phyloP scores from a whole-genome alignment of 2,329 filamentous ascomycete species.

The Pleomassaria siparia region DNA sequence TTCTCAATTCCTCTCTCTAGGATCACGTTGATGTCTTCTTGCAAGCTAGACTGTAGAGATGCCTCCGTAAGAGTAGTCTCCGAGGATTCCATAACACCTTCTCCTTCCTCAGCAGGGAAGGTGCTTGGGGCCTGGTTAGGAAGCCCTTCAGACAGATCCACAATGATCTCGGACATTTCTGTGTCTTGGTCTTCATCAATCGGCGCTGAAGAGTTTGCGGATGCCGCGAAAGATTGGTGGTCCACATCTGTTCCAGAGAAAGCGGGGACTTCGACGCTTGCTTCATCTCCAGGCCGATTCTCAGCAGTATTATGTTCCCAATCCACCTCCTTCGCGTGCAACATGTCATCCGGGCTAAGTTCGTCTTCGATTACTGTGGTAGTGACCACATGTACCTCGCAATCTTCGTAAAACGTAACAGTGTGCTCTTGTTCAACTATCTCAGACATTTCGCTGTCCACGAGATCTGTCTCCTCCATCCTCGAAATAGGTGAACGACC shows the following conservation, averaged over 20 bases:
- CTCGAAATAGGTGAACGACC: not conserved
- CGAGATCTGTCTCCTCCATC: not conserved
- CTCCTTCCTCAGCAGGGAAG: not conserved
- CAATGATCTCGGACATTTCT: conserved; percentile 16
- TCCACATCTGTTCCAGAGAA: not conserved
- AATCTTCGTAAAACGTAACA: not conserved
- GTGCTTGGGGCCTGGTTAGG: not conserved
- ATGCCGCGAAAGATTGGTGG: not conserved
- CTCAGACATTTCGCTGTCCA: not conserved
- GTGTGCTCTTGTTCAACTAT: not conserved
- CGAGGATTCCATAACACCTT: not conserved
- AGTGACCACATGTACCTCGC: not conserved
- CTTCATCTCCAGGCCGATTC: not conserved
- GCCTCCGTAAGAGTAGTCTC: conserved; percentile 30
- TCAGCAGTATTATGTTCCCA: not conserved
- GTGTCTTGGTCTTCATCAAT: conserved; percentile 4
- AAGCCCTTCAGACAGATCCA: not conserved
- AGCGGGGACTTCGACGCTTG: not conserved
- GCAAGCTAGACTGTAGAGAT: conserved; percentile 33
- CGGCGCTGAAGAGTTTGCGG: not conserved
- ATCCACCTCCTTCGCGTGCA: not conserved
- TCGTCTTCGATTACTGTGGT: not conserved
- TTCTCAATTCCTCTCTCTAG: not conserved
- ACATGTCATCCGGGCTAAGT: not conserved
- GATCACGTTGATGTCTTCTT: conserved; percentile 20